These are phyloP conservation scores for Gyromitra esculenta DNA, from an alignment of 2,329 filamentous ascomycete species.

Conservation along the genomic window DNA sequence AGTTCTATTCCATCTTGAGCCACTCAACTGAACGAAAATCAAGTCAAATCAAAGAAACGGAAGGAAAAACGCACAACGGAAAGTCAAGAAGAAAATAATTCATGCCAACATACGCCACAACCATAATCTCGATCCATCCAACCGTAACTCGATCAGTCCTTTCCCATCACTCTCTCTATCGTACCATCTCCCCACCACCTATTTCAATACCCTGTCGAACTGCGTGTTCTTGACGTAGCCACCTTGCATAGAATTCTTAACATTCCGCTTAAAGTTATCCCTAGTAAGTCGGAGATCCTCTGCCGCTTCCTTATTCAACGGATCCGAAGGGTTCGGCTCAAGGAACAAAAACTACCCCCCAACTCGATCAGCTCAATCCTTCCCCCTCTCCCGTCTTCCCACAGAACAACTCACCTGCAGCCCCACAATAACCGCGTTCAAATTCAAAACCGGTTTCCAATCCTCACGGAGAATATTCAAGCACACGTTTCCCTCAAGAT, in stretches of 20 bases:
- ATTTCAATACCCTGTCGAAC: constrained; percentile 83
- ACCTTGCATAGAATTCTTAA: constrained; percentile 82
- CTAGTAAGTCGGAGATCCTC: constrained; percentile 87
- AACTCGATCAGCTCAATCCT: constrained; percentile 52
- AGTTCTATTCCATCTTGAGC: constrained; percentile 44
- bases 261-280: constrained; percentile 91
- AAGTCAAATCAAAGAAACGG: constrained; percentile 2
- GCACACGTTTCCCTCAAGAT: constrained; percentile 96
- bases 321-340: constrained; percentile 95
- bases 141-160: background rate
- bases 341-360: constrained; percentile 91
- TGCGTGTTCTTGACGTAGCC: constrained; percentile 75
- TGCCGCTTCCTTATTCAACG: constrained; percentile 97
- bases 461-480: constrained; percentile 96
- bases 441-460: constrained; percentile 97
- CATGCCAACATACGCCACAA: constrained; percentile 34
- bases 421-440: constrained; percentile 96
- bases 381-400: background rate
- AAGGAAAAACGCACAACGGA: background rate
- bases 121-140: constrained; percentile 16
- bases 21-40: constrained; percentile 18
- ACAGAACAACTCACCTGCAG: constrained; percentile 71
- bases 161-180: constrained; percentile 4
- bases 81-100: constrained; percentile 23
- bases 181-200: background rate